Evolutionary conservation across 163 green algal genomes (phyloP), one percentile per base, ranked within the genome.

Genomic region (Smithsoniella earleae): DNA sequence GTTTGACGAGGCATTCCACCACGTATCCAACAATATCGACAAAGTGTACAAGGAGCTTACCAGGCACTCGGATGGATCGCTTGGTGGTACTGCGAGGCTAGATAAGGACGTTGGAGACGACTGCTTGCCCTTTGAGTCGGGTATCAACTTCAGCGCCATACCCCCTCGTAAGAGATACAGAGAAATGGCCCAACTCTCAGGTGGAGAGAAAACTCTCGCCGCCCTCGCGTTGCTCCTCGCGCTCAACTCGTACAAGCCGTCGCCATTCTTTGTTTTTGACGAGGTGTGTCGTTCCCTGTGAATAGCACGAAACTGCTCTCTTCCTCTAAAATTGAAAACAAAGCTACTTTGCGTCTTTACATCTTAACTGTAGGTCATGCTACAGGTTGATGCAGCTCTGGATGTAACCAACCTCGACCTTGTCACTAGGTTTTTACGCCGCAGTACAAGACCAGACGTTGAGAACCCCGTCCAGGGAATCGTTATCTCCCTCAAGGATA

Each of bases 251-350:
- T 95, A 88, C 83, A 84, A 91, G 34, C 89, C 91, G 2, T 94
- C 89, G 2, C 93, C 93, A 22, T 97, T 98, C 77, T 98, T 98
- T 77, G 91, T 98, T 45, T 86, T 98, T 55, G 94, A 98, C 80
- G 94, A 98, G 85, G 82, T 89, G 73, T 36, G 65, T 40, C 16
- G 40, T 10, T 49, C 10, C 40, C 13, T 49, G 10, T 49, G 40
- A 27, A 28, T 75, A n/a, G n/a, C n/a, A n/a, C n/a, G n/a, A n/a
- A n/a, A n/a, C n/a, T n/a, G n/a, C n/a, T n/a, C n/a, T n/a, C n/a
- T n/a, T n/a, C n/a, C n/a, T n/a, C n/a, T n/a, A n/a, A n/a, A n/a
- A n/a, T n/a, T n/a, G n/a, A n/a, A n/a, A n/a, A n/a, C n/a, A n/a
- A n/a, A n/a, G n/a, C n/a, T n/a, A n/a, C 31, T 22, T 27, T 74